Base-by-base conservation (phyloP, 208 protist species). In the Trypanosoma theileri region DNA sequence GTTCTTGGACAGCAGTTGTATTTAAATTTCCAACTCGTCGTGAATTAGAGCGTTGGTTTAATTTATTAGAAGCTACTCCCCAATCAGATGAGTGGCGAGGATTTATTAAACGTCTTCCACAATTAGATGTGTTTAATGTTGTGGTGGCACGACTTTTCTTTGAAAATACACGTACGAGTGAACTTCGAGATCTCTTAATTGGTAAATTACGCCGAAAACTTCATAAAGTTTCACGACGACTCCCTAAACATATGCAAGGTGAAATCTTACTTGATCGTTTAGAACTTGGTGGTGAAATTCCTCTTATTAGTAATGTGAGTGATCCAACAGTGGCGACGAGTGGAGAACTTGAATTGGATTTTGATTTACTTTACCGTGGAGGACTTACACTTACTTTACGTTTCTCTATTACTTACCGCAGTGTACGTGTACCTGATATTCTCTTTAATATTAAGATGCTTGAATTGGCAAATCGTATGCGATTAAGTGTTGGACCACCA, bases 331-430 rank as follows among this genome's bases (percentile, higher is more conserved):
- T 92, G 3, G 78, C 76, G 12, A 48, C 73, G 12, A 83, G 67
- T 41, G 87, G 90, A 4, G 87, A 95, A 62, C 59, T 92, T 3
- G 77, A 88, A 45, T 89, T 95, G 53, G 85, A 91, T 76, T 93
- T 95, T 67, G 84, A 95, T 59, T 63, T 95, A 52, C 74, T 91
- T 8, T 95, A 95, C 73, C 87, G 87, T 28, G 90, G 90, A 31
- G 90, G 90, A 12, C 76, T 95, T 11, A 67, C 57, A 42, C 51
- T 95, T 10, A 80, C 71, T 54, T 82, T 95, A 40, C 80, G 84
- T 57, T 92, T 95, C 59, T 46, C 80, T 13, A 75, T 91, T 24
- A 75, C 71, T 9, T 92, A 90, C 55, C 84, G 82, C 24, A 76
- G 80, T 8, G 74, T 92, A 41, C 73, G 77, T 9, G 77, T 93